A percentile compares a stretch with the other conserved stretches of the same genome.
phyloP scores from a whole-genome alignment of 2,329 filamentous ascomycete species.

The Alternaria conjuncta region DNA sequence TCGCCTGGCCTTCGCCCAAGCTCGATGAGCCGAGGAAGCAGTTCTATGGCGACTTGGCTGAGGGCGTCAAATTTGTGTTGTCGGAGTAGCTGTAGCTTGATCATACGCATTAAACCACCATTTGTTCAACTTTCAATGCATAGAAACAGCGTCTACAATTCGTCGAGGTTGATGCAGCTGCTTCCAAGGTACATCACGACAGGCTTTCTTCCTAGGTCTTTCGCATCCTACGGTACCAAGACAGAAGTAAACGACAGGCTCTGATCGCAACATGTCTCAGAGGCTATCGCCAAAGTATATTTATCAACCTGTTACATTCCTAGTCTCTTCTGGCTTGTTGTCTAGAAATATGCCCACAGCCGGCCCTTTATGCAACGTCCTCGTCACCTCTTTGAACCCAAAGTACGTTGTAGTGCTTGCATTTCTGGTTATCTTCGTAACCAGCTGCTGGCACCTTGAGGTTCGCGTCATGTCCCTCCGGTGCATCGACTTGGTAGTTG shows the following conservation, averaged over 20 bases:
- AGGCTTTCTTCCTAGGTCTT: no score
- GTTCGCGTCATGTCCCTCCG: not conserved
- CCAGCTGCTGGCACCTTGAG: not conserved
- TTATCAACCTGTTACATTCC: no score
- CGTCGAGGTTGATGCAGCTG: not conserved
- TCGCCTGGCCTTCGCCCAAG: conserved; percentile 43
- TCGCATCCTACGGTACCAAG: no score
- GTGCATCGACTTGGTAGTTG: not conserved
- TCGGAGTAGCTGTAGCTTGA: not conserved
- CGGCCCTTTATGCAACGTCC: not conserved
- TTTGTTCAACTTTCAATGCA: no score
- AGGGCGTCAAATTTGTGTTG: conserved; percentile 33
- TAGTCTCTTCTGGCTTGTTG: not conserved
- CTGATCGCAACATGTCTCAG: no score
- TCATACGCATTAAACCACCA: no score
- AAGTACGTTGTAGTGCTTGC: not conserved
- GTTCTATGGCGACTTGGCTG: conserved; percentile 29
- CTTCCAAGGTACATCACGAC: not conserved
- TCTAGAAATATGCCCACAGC: no score
- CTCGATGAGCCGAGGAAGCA: conserved; percentile 32
- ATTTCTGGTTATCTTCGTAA: not conserved
- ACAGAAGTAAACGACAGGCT: no score
- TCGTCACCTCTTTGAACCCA: not conserved
- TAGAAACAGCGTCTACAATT: not conserved
- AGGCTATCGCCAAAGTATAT: no score